These are phyloP conservation scores for Suillus cothurnatus DNA, from an alignment of 768 basidiomycete species.

Conservation along the genomic window DNA sequence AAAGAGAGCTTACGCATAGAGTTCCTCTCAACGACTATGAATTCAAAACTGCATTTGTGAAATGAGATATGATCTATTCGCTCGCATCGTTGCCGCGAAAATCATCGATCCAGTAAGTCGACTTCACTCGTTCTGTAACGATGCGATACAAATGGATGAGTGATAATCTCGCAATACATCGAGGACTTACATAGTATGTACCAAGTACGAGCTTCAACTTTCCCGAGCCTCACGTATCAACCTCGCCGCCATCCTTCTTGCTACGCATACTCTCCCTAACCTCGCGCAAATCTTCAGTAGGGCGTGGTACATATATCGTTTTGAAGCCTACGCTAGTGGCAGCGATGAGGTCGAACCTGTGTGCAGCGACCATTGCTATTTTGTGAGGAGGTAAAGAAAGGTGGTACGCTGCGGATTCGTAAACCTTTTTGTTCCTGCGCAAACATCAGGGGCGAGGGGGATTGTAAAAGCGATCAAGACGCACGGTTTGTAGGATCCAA, in stretches of 20 bases:
- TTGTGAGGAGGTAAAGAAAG: constrained; percentile 46
- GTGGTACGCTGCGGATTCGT: constrained; percentile 50
- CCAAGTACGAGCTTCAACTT: background rate
- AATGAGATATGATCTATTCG: background rate
- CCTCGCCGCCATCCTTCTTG: constrained; percentile 52
- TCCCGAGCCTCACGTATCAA: constrained; percentile 21
- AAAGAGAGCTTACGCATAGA: background rate
- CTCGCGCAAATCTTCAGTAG: constrained; percentile 43
- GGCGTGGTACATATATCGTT: constrained; percentile 59
- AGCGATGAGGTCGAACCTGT: constrained; percentile 56
- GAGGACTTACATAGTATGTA: background rate
- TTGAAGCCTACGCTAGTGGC: constrained; percentile 55
- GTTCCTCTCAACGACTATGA: background rate
- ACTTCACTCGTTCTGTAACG: background rate
- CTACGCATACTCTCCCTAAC: constrained; percentile 35
- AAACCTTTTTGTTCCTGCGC: constrained; percentile 46
- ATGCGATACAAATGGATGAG: background rate
- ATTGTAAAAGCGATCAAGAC: constrained; percentile 21
- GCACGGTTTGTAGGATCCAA: constrained; percentile 67
- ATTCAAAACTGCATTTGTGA: background rate
- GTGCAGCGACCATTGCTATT: constrained; percentile 68
- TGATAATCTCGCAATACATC: background rate
- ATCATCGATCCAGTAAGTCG: background rate
- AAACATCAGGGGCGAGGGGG: background rate
- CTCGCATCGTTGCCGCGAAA: background rate